Evolutionary conservation across 2,329 filamentous ascomycete species (phyloP).

Genomic region (Tympanopsis confertula): DNA sequence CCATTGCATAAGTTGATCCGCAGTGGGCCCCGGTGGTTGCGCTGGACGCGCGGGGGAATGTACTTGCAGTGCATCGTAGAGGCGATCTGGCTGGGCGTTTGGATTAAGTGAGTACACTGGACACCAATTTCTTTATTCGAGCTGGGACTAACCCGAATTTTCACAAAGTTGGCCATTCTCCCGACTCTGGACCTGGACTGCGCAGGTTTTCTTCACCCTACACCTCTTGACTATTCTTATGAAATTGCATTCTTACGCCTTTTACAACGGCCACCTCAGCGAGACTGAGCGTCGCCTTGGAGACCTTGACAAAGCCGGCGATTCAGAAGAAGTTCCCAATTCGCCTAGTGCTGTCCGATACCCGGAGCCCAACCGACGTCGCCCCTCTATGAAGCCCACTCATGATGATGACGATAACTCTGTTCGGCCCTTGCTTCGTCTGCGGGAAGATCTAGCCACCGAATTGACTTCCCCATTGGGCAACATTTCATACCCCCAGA

Average conservation of each 20-base stretch:
- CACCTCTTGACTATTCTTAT: conserved; percentile 87
- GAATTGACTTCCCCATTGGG: conserved; percentile 88
- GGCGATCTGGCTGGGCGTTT: conserved; percentile 64
- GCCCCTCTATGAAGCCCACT: not conserved
- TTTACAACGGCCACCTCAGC: conserved; percentile 92
- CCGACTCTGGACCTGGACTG: conserved; percentile 89
- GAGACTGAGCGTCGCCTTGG: conserved; percentile 73
- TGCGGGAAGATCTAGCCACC: conserved; percentile 77
- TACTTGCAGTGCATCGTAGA: conserved; percentile 76
- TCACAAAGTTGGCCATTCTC: conserved; percentile 62
- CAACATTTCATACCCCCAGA: conserved; percentile 78
- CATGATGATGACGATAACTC: no score
- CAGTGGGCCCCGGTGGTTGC: conserved; percentile 28
- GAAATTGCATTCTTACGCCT: conserved; percentile 98
- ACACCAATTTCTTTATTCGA: no score
- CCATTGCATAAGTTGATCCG: conserved; percentile 63
- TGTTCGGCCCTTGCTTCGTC: no score
- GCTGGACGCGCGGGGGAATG: conserved; percentile 70
- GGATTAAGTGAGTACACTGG: conserved; percentile 44
- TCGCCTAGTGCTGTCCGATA: conserved; percentile 52
- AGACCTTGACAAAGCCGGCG: conserved; percentile 65
- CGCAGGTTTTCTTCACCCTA: conserved; percentile 86
- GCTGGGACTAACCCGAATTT: not conserved
- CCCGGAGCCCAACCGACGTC: conserved; percentile 31
- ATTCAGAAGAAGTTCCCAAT: conserved; percentile 59